Conservation (phyloP, 441 rosid genomes). For the Croton setiger region DNA sequence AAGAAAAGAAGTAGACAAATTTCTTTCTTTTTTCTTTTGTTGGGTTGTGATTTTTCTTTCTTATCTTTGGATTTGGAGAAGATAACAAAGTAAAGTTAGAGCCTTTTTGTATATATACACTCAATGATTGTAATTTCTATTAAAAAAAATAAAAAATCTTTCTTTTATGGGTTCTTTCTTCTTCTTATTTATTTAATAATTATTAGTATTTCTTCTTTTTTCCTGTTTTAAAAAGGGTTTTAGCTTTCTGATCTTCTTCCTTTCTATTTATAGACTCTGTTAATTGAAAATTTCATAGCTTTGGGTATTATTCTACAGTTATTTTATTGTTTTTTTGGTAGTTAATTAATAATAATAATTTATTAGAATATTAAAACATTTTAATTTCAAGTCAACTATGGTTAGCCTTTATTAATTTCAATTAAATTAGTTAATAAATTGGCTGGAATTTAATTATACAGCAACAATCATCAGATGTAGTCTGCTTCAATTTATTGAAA, state of each 20-base stretch:
- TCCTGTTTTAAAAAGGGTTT: not conserved
- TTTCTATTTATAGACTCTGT: not conserved
- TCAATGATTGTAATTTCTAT: too few relatives aligned
- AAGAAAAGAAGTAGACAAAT: not conserved
- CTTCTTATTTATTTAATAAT: not conserved
- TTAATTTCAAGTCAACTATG: not conserved
- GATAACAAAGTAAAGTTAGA: conserved; percentile 26
- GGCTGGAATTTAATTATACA: not conserved
- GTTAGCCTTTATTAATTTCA: not conserved
- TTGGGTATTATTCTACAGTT: too few relatives aligned
- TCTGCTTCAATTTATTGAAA: not conserved
- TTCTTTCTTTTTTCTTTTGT: conserved; percentile 6
- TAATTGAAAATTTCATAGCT: not conserved
- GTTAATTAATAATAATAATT: too few relatives aligned
- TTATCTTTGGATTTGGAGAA: conserved; percentile 26
- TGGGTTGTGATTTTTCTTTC: conserved; percentile 13
- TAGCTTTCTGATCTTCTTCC: not conserved
- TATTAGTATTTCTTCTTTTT: too few relatives aligned
- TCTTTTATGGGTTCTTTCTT: not conserved
- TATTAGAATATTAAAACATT: too few relatives aligned
- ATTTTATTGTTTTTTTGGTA: too few relatives aligned
- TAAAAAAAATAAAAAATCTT: not conserved
- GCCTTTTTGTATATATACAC: not conserved
- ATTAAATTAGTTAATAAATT: not conserved
- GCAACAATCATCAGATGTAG: not conserved